Conservation (phyloP, 106 monocot species). For the Triglochin maritima region DNA sequence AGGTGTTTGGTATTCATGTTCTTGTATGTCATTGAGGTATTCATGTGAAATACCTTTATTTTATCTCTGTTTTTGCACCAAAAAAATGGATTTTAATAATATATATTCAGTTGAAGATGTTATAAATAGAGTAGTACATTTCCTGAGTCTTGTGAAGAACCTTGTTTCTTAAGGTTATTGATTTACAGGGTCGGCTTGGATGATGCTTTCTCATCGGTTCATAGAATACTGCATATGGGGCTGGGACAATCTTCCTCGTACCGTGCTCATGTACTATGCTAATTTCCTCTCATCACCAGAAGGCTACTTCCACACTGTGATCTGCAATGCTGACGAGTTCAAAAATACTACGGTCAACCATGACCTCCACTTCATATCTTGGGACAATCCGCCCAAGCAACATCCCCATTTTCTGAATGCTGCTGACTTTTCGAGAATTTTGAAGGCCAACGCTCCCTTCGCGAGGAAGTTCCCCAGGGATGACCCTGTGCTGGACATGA, state of each 20-base stretch:
- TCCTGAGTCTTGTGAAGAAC: not conserved
- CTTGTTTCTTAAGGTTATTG: not conserved
- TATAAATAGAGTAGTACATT: no score
- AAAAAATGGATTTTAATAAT: no score
- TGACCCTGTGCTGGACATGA: slow-evolving; percentile 51
- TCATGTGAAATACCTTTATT: no score
- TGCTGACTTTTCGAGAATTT: slow-evolving; percentile 38
- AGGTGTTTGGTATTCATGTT: no score
- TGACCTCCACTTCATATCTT: slow-evolving; percentile 86
- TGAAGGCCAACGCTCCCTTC: slow-evolving; percentile 54
- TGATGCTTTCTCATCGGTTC: slow-evolving; percentile 21
- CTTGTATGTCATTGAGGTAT: no score
- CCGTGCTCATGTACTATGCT: slow-evolving; percentile 24
- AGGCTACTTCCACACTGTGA: slow-evolving; percentile 95
- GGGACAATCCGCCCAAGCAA: slow-evolving; percentile 93
- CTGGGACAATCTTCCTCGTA: slow-evolving; percentile 19
- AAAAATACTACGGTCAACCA: slow-evolving; percentile 80
- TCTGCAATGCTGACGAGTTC: slow-evolving; percentile 81
- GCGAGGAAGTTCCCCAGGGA: slow-evolving; percentile 16
- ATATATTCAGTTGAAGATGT: no score
- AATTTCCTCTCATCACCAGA: slow-evolving; percentile 45
- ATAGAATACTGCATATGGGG: slow-evolving; percentile 24
- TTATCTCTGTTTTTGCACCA: no score
- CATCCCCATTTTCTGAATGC: slow-evolving; percentile 72
- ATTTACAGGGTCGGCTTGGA: slow-evolving; percentile 20